Conservation (phyloP, 352 stramenopile genomes). For the Thraustotheca clavata region DNA sequence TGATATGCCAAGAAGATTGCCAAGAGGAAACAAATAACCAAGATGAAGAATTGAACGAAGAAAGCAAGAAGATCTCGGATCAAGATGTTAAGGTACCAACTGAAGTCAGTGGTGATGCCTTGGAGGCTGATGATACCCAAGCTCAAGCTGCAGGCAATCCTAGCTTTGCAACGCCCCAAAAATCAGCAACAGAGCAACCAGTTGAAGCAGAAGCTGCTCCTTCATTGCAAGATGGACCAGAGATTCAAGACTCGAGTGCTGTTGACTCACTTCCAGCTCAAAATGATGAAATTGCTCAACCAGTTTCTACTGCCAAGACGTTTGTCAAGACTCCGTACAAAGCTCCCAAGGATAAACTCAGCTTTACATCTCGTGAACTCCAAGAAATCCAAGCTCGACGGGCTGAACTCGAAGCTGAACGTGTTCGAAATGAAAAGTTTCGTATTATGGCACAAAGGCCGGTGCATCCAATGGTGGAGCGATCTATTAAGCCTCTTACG, state of each 20-base stretch:
- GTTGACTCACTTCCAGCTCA: not conserved
- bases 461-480: not conserved
- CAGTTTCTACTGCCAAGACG: not conserved
- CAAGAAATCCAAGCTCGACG: constrained; percentile 2
- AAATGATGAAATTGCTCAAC: not conserved
- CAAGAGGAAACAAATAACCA: not conserved
- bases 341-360: not conserved
- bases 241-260: not conserved
- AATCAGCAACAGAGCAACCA: not conserved
- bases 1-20: not conserved
- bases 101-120: not conserved
- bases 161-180: not conserved
- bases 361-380: not conserved
- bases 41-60: not conserved
- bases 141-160: not conserved
- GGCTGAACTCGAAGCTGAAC: not conserved
- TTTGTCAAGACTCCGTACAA: constrained; percentile 8
- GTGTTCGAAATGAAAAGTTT: not conserved
- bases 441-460: not conserved
- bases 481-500: not conserved
- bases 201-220: not conserved
- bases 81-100: not conserved
- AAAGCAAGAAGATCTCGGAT: not conserved
- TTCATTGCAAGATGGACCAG: not conserved
- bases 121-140: not conserved